These are phyloP conservation scores for Mycena crocata DNA, from an alignment of 768 basidiomycete genomes.

Conservation along the genomic window DNA sequence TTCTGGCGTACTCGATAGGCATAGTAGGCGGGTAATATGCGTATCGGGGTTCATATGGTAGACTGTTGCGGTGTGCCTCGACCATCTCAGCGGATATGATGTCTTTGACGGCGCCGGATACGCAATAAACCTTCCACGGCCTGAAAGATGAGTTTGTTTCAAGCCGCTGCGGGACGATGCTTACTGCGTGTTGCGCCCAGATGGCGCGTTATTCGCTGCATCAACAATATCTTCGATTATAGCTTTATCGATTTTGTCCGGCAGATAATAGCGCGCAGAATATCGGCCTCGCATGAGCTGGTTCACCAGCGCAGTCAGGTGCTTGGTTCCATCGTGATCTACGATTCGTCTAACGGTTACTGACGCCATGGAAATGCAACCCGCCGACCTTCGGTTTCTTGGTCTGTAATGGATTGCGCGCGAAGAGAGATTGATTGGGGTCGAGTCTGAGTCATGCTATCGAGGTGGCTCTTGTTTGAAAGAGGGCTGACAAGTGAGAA, in stretches of 20 bases:
- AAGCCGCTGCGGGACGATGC: not conserved
- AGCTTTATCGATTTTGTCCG: slow-evolving; percentile 9
- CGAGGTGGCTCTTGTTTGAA: too few species aligned
- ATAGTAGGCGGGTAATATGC: slow-evolving; percentile 8
- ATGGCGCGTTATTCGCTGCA: slow-evolving; percentile 25
- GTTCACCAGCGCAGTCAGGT: not conserved
- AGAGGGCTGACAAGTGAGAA: too few species aligned
- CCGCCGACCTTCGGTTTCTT: too few species aligned
- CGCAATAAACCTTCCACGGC: slow-evolving; percentile 34
- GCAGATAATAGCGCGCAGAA: slow-evolving; percentile 27
- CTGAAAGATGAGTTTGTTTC: not conserved
- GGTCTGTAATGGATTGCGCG: too few species aligned
- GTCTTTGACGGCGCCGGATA: slow-evolving; percentile 22
- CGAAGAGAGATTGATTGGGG: too few species aligned
- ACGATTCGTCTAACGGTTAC: too few species aligned
- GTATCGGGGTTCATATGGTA: slow-evolving; percentile 16
- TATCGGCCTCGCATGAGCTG: slow-evolving; percentile 21
- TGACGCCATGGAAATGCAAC: too few species aligned
- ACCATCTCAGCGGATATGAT: slow-evolving; percentile 25
- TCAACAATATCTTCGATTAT: slow-evolving; percentile 31
- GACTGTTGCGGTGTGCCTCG: slow-evolving; percentile 11
- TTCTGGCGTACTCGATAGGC: slow-evolving; percentile 3
- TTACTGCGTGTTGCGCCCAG: slow-evolving; percentile 31
- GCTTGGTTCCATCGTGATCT: not conserved
- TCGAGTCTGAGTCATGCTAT: too few species aligned